These are phyloP conservation scores for Pittosporum tobira DNA, from an alignment of 129 eudicot species.

Conservation along the genomic window DNA sequence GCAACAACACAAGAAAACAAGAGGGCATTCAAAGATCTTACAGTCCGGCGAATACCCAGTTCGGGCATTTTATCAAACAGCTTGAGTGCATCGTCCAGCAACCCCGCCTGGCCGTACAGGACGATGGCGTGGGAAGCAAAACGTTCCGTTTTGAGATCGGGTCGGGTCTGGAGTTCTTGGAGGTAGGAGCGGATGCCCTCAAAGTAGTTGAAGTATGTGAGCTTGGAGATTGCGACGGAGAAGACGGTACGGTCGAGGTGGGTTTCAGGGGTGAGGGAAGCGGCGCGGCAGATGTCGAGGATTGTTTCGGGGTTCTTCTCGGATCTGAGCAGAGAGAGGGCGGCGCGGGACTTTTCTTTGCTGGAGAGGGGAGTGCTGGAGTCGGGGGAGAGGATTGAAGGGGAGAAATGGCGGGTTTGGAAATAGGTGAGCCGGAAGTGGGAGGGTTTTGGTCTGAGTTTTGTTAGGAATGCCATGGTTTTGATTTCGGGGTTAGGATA, in stretches of 20 bases:
- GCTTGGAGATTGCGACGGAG: constrained; percentile 58
- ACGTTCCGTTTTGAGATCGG: constrained; percentile 54
- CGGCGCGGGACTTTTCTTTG: constrained; percentile 59
- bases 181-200: constrained; percentile 52
- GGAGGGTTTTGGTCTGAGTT: constrained; percentile 12
- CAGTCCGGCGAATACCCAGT: constrained; percentile 40
- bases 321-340: constrained; percentile 52
- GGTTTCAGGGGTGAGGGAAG: constrained; percentile 61
- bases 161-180: constrained; percentile 51
- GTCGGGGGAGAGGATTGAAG: constrained; percentile 57
- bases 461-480: constrained; percentile 25
- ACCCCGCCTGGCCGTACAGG: constrained; percentile 70
- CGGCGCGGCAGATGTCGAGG: constrained; percentile 71
- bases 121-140: constrained; percentile 46
- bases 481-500: not conserved
- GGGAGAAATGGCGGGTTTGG: constrained; percentile 32
- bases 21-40: constrained; percentile 54
- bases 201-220: constrained; percentile 38
- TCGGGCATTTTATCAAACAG: constrained; percentile 60
- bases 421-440: constrained; percentile 4
- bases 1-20: constrained; percentile 61
- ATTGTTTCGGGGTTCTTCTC: constrained; percentile 71
- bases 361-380: constrained; percentile 43
- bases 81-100: constrained; percentile 40
- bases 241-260: constrained; percentile 75